Evolutionary conservation across 2,329 filamentous ascomycete species (phyloP).

Genomic region (Samsoniella hepiali): DNA sequence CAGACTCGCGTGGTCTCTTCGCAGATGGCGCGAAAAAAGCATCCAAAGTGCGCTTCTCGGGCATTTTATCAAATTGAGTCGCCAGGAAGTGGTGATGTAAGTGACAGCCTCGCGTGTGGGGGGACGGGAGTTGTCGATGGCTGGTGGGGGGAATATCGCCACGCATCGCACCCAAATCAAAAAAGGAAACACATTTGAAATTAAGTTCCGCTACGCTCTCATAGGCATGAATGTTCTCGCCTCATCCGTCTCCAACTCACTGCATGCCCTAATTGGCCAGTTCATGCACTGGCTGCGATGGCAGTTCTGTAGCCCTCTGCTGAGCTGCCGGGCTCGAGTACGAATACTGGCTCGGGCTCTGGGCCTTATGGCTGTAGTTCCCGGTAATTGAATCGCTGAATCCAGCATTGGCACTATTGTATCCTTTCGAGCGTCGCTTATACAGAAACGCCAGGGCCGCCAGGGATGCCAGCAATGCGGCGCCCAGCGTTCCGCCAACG

Average conservation of each 20-base stretch:
- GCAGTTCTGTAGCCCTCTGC: neutral
- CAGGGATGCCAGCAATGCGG: constrained; percentile 24
- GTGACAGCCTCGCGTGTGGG: constrained; percentile 1
- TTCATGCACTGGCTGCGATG: constrained; percentile 3
- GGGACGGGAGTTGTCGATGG: neutral
- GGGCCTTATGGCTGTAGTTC: neutral
- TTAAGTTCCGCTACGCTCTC: neutral
- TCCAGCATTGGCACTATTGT: neutral
- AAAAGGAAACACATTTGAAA: neutral
- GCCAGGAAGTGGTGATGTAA: constrained; percentile 13
- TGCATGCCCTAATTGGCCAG: neutral
- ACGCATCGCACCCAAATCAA: neutral
- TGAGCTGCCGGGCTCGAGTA: neutral
- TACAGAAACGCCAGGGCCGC: constrained; percentile 22
- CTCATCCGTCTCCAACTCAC: neutral
- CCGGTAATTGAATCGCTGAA: neutral
- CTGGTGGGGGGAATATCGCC: neutral
- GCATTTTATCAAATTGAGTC: constrained; percentile 24
- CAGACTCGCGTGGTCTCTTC: constrained; percentile 33
- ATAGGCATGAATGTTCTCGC: neutral
- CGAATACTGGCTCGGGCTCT: neutral
- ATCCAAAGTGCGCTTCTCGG: constrained; percentile 62
- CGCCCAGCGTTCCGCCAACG: constrained; percentile 24
- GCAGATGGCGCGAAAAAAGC: constrained; percentile 59
- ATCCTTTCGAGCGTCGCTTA: constrained; percentile 1